A percentile compares a stretch with the other conserved stretches of the same genome.
Conservation (phyloP, 2,329 filamentous ascomycete genomes). For the Colletotrichum agaves region DNA sequence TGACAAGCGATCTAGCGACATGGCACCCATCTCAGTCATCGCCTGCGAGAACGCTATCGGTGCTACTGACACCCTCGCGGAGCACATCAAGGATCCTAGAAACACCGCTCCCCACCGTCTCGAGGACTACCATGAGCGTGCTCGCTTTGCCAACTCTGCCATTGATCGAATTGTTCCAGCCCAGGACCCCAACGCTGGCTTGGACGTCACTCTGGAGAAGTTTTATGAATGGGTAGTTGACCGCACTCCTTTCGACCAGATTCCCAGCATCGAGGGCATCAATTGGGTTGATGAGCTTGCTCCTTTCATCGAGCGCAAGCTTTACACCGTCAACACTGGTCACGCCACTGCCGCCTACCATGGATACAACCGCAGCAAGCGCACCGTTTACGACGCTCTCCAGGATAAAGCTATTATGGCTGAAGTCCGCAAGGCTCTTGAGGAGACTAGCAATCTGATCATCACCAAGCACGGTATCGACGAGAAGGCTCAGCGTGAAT, state of each 20-base stretch:
- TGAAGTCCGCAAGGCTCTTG: conserved; percentile 81
- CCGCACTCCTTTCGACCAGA: conserved; percentile 80
- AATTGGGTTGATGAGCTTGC: conserved; percentile 92
- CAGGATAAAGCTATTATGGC: conserved; percentile 82
- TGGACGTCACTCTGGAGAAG: conserved; percentile 96
- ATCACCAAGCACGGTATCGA: conserved; percentile 86
- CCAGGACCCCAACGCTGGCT: conserved; percentile 80
- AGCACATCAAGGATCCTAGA: conserved; percentile 78
- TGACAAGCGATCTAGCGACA: conserved; percentile 73
- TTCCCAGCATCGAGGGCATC: conserved; percentile 84
- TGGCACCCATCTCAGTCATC: conserved; percentile 85
- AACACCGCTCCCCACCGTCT: conserved; percentile 78
- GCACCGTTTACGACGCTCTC: conserved; percentile 89
- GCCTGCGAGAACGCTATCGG: conserved; percentile 98
- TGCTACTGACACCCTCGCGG: conserved; percentile 87
- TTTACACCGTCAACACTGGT: conserved; percentile 98
- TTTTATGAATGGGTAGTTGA: conserved; percentile 99
- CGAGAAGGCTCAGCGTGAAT: conserved; percentile 79
- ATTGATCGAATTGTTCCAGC: conserved; percentile 98
- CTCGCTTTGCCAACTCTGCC: conserved; percentile 95
- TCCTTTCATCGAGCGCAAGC: conserved; percentile 98
- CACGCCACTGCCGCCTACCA: conserved; percentile 97
- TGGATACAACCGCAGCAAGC: conserved; percentile 86
- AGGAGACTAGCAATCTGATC: conserved; percentile 89
- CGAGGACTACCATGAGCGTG: conserved; percentile 75